phyloP scores from a whole-genome alignment of 2,329 filamentous ascomycete genomes.

The Lachnellula willkommii region DNA sequence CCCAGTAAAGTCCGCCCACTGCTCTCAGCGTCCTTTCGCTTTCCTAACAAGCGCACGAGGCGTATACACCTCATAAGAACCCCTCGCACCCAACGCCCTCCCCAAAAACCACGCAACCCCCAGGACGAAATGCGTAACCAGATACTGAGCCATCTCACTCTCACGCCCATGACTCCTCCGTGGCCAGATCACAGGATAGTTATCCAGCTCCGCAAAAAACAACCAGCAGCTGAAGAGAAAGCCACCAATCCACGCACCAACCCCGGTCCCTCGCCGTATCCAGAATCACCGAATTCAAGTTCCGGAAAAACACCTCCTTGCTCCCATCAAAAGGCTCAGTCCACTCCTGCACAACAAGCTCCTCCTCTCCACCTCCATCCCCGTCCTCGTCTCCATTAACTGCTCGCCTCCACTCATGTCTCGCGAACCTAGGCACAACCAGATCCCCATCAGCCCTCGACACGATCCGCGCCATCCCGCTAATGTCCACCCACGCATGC shows the following conservation, averaged over 20 bases:
- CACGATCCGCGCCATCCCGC: constrained; percentile 3
- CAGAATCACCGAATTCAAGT: constrained; percentile 13
- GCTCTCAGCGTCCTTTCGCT: not conserved
- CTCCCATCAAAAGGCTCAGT: constrained; percentile 16
- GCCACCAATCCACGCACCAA: constrained; percentile 2
- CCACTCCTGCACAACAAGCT: constrained; percentile 15
- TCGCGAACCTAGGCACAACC: constrained; percentile 7
- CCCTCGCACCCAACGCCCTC: not conserved
- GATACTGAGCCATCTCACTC: not conserved
- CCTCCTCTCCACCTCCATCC: not conserved
- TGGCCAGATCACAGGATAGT: constrained; percentile 11
- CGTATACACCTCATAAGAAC: not conserved
- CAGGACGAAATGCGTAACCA: not conserved
- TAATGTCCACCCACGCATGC: constrained; percentile 10
- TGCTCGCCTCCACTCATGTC: constrained; percentile 17
- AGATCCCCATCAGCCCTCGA: constrained; percentile 8
- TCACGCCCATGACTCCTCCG: not conserved
- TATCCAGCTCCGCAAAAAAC: constrained; percentile 14
- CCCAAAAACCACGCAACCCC: not conserved
- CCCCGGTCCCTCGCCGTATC: not conserved
- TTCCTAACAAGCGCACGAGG: not conserved
- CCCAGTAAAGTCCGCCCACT: too few species aligned
- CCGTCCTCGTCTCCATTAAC: not conserved
- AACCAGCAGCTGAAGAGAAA: constrained; percentile 11
- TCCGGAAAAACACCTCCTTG: constrained; percentile 21